phyloP scores from a whole-genome alignment of 108 stramenopile species.

The Cyclostephanos tholiformis region DNA sequence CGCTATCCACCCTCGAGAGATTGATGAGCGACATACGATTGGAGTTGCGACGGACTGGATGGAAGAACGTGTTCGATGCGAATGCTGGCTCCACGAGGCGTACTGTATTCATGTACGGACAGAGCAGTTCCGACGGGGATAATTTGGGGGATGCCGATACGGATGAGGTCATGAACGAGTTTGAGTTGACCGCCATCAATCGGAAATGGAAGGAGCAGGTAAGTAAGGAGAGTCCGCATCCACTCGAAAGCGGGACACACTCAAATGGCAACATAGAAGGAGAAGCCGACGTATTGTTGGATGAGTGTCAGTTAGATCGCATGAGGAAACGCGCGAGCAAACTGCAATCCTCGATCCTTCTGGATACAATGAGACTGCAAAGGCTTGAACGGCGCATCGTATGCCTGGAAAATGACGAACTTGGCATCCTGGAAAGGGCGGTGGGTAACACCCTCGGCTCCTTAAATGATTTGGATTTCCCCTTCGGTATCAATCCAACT shows the following conservation, averaged over 20 bases:
- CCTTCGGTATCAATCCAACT: constrained; percentile 27
- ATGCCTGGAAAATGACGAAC: constrained; percentile 49
- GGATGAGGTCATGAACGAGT: constrained; percentile 21
- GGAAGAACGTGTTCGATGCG: constrained; percentile 25
- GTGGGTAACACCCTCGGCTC: constrained; percentile 41
- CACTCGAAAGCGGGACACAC: not conserved
- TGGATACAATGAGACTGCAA: constrained; percentile 62
- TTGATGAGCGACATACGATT: constrained; percentile 16
- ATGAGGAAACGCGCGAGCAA: constrained; percentile 58
- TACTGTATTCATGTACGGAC: constrained; percentile 24
- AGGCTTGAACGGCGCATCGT: constrained; percentile 56
- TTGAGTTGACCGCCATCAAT: constrained; percentile 27
- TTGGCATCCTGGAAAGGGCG: constrained; percentile 33
- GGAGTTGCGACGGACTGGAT: constrained; percentile 24
- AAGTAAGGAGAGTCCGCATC: not conserved
- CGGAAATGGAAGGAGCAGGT: constrained; percentile 38
- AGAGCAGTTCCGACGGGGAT: constrained; percentile 3
- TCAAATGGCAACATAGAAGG: constrained; percentile 4
- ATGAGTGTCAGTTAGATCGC: constrained; percentile 45
- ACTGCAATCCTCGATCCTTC: constrained; percentile 55
- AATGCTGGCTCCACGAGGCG: constrained; percentile 13
- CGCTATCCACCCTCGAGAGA: constrained; percentile 15
- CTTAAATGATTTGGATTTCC: constrained; percentile 34
- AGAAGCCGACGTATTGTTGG: constrained; percentile 17
- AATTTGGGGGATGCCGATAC: not conserved